Percentiles rank a stretch among this genome's conserved stretches.
These are phyloP conservation scores for Eucalyptus grandis DNA, from an alignment of 345 rosid genomes.

Conservation along the genomic window DNA sequence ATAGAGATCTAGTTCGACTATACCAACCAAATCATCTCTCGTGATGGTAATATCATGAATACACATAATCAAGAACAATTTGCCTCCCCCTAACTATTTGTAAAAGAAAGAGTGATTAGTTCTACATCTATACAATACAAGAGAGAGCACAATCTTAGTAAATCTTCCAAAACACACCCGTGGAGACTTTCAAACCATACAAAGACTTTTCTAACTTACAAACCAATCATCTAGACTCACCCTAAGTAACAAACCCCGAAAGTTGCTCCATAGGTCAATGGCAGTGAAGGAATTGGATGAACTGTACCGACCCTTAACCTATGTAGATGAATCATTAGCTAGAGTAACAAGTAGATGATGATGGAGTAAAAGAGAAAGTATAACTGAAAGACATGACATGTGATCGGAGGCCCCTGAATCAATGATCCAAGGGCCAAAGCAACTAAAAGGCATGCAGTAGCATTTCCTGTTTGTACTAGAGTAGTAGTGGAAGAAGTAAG, in stretches of 20 bases:
- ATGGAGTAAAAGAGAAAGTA: neutral
- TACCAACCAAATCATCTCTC: neutral
- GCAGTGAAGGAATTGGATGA: neutral
- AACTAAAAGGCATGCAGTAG: neutral
- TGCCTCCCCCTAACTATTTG: neutral
- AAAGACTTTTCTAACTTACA: neutral
- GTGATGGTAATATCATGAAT: neutral
- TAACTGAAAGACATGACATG: neutral
- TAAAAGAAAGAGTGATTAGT: neutral
- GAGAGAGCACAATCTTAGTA: neutral
- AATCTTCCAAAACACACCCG: neutral
- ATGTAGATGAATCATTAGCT: neutral
- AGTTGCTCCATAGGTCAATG: neutral
- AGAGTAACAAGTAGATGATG: neutral
- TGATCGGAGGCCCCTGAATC: neutral
- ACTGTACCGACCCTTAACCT: neutral
- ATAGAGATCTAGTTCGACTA: neutral
- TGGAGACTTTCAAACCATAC: neutral
- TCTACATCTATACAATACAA: neutral
- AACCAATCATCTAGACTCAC: neutral
- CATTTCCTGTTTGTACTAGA: neutral
- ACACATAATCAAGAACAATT: neutral
- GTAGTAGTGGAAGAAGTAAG: neutral
- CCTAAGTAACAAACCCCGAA: too few relatives aligned
- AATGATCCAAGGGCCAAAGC: neutral